phyloP scores from a whole-genome alignment of 345 rosid species.

The Eucalyptus tenuipes region DNA sequence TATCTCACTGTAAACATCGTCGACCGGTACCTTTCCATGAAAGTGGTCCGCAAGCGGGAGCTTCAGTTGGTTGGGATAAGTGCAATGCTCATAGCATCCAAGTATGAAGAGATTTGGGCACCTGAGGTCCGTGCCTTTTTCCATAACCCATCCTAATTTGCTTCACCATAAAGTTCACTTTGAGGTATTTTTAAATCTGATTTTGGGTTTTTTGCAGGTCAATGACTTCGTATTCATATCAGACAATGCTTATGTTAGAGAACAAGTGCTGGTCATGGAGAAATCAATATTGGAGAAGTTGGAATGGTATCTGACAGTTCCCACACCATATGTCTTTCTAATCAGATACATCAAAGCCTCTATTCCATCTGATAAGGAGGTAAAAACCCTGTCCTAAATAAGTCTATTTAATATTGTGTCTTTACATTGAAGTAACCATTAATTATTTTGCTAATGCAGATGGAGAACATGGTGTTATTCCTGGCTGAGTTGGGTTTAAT shows the following conservation, averaged over 20 bases:
- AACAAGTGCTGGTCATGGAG: slow-evolving; percentile 75
- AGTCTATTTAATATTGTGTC: neutral
- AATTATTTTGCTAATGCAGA: slow-evolving; percentile 13
- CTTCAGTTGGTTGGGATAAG: slow-evolving; percentile 78
- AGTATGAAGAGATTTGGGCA: slow-evolving; percentile 88
- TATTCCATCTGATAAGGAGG: slow-evolving; percentile 38
- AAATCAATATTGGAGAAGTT: slow-evolving; percentile 59
- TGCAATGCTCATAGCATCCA: slow-evolving; percentile 83
- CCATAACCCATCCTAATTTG: neutral
- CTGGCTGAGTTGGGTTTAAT: slow-evolving; percentile 69
- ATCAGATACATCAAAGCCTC: slow-evolving; percentile 76
- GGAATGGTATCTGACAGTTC: slow-evolving; percentile 78
- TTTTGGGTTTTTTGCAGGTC: slow-evolving; percentile 24
- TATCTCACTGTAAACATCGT: slow-evolving; percentile 67
- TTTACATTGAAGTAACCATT: neutral
- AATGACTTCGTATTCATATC: slow-evolving; percentile 81
- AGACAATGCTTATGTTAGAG: slow-evolving; percentile 43
- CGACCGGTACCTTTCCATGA: slow-evolving; percentile 63
- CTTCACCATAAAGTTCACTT: neutral
- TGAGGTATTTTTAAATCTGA: neutral
- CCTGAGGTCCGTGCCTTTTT: neutral
- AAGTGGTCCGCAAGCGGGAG: slow-evolving; percentile 52
- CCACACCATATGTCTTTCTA: slow-evolving; percentile 81
- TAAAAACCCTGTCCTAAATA: neutral
- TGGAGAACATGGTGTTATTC: slow-evolving; percentile 63